Evolutionary conservation across 1,284 basidiomycete species (phyloP).

Genomic region (Xerocomus amazonicus): DNA sequence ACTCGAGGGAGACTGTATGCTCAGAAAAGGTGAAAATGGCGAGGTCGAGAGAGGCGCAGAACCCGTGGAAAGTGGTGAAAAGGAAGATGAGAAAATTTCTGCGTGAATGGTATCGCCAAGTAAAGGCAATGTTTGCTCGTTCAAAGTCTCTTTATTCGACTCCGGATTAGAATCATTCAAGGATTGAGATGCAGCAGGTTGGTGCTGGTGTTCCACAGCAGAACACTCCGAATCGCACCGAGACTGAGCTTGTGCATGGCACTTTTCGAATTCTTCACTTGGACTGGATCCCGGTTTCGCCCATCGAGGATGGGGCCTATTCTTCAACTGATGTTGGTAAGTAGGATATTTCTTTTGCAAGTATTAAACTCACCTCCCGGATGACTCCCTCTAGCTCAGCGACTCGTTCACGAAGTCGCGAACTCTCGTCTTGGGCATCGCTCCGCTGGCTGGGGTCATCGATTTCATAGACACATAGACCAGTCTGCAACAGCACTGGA

Average conservation of each 20-base stretch:
- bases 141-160: slow-evolving; percentile 5
- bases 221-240: slow-evolving; percentile 14
- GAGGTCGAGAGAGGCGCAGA: slow-evolving; percentile 7
- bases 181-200: slow-evolving; percentile 1
- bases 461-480: slow-evolving; percentile 80
- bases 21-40: slow-evolving; percentile 30
- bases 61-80: slow-evolving; percentile 12
- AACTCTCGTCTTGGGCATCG: slow-evolving; percentile 57
- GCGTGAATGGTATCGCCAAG: slow-evolving; percentile 8
- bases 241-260: slow-evolving; percentile 22
- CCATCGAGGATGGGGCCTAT: slow-evolving; percentile 71
- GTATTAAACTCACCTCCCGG: slow-evolving; percentile 52
- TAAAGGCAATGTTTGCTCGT: slow-evolving; percentile 2
- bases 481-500: slow-evolving; percentile 48
- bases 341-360: not conserved
- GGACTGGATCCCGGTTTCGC: slow-evolving; percentile 35
- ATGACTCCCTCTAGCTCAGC: slow-evolving; percentile 83
- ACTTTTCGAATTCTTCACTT: slow-evolving; percentile 26
- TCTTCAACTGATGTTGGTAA: slow-evolving; percentile 47
- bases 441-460: slow-evolving; percentile 66
- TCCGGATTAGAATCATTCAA: slow-evolving; percentile 1
- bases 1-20: slow-evolving; percentile 35
- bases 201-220: slow-evolving; percentile 1
- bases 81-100: slow-evolving; percentile 5
- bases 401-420: slow-evolving; percentile 67